A percentile compares a stretch with the other conserved stretches of the same genome.
Conservation (phyloP, 805 yeast genomes). For the Pichia thaimueangensis region DNA sequence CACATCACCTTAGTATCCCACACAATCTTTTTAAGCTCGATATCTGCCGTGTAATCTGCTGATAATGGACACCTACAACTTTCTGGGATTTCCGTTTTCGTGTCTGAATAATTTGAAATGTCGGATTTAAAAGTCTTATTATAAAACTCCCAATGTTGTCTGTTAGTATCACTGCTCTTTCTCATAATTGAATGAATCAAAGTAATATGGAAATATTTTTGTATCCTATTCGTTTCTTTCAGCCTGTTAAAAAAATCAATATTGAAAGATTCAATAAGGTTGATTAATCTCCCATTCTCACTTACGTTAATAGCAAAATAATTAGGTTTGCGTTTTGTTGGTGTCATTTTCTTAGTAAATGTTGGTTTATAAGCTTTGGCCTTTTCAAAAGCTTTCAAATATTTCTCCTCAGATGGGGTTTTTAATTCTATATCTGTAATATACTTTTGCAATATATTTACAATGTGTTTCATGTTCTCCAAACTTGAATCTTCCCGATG, state of each 20-base stretch:
- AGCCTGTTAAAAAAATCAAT: conserved; percentile 16
- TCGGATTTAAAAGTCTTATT: not conserved
- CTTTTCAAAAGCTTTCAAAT: conserved; percentile 40
- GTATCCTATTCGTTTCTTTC: conserved; percentile 34
- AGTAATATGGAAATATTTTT: conserved; percentile 60
- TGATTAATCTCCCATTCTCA: conserved; percentile 6
- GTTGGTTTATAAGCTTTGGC: conserved; percentile 55
- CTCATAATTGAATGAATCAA: conserved; percentile 40
- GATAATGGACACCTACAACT: conserved; percentile 15
- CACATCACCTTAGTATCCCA: conserved; percentile 51
- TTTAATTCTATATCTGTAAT: conserved; percentile 39
- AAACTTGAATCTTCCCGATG: conserved; percentile 38
- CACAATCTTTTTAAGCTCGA: conserved; percentile 39
- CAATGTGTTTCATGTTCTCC: conserved; percentile 40
- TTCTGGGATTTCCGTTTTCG: not conserved
- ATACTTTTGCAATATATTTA: conserved; percentile 30
- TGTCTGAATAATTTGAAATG: not conserved
- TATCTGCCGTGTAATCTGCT: conserved; percentile 26
- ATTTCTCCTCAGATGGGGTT: conserved; percentile 36
- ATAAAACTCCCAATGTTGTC: conserved; percentile 18
- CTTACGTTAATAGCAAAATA: conserved; percentile 42
- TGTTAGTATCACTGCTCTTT: conserved; percentile 12
- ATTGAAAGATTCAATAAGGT: not conserved
- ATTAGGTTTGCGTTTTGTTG: conserved; percentile 26
- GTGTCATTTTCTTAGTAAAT: conserved; percentile 31